A percentile compares a stretch with the other conserved stretches of the same genome.
Evolutionary conservation across 1,139 yeast genomes (phyloP).

Genomic region (Kurtzmaniella quercitrusa): DNA sequence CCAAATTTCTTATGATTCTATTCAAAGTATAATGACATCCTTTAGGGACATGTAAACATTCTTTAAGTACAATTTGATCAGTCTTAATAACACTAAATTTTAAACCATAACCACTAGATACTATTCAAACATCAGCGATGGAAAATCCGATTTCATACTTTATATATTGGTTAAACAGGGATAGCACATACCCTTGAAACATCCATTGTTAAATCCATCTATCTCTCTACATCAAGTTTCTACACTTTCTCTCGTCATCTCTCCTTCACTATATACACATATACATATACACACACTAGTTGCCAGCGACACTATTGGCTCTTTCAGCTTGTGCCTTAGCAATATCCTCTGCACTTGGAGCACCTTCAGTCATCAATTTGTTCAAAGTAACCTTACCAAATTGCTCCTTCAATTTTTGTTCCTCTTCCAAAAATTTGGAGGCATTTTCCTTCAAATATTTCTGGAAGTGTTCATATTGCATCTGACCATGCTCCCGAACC

Average conservation of each 20-base stretch:
- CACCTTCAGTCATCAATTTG: conserved; percentile 79
- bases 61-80: too few relatives aligned
- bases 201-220: too few relatives aligned
- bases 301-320: conserved; percentile 8
- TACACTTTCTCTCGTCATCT: not conserved
- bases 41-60: too few relatives aligned
- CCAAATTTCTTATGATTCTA: too few relatives aligned
- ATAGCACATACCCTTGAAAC: too few relatives aligned
- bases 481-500: conserved; percentile 89
- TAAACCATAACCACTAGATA: too few relatives aligned
- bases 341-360: conserved; percentile 82
- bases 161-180: too few relatives aligned
- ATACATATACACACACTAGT: not conserved
- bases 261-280: conserved; percentile 3
- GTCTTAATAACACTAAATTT: too few relatives aligned
- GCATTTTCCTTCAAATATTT: conserved; percentile 85
- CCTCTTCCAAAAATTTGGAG: conserved; percentile 77
- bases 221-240: not conserved
- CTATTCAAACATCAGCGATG: too few relatives aligned
- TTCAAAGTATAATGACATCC: too few relatives aligned
- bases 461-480: conserved; percentile 80
- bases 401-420: conserved; percentile 73
- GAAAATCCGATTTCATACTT: too few relatives aligned
- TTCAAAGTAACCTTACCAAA: conserved; percentile 77
- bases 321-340: conserved; percentile 58